Conservation (phyloP, 768 basidiomycete species). For the Mrakia gelida region DNA sequence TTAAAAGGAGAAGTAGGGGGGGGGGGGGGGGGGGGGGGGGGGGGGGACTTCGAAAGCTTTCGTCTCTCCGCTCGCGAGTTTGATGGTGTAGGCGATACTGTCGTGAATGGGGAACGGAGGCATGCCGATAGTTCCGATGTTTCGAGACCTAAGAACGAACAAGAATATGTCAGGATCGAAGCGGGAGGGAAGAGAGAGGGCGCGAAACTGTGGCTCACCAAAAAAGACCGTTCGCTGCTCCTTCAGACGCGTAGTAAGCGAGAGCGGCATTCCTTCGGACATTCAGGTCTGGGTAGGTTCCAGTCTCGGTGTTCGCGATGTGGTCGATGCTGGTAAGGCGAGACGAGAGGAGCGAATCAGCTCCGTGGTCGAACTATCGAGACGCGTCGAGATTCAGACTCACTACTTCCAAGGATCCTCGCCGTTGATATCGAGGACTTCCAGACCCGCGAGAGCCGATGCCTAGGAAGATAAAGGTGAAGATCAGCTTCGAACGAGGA, state of each 20-base stretch:
- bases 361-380: background rate
- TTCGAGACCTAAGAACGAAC: too few species aligned
- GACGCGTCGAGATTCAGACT: background rate
- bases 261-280: constrained; percentile 1
- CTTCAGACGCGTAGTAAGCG: background rate
- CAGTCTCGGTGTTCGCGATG: constrained; percentile 21
- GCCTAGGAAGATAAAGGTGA: background rate
- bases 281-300: constrained; percentile 4
- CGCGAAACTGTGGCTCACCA: too few species aligned
- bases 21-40: too few species aligned
- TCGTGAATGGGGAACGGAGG: too few species aligned
- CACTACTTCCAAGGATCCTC: constrained; percentile 7
- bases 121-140: too few species aligned
- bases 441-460: constrained; percentile 10
- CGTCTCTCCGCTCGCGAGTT: too few species aligned
- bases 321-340: constrained; percentile 8
- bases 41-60: too few species aligned
- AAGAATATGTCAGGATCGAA: too few species aligned
- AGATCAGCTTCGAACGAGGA: too few species aligned
- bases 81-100: too few species aligned
- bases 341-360: background rate
- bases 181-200: too few species aligned
- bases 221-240: background rate
- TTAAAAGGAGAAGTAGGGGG: too few species aligned
- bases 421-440: constrained; percentile 17